phyloP scores from a whole-genome alignment of 345 rosid species.

The Euphorbia tirucalli region DNA sequence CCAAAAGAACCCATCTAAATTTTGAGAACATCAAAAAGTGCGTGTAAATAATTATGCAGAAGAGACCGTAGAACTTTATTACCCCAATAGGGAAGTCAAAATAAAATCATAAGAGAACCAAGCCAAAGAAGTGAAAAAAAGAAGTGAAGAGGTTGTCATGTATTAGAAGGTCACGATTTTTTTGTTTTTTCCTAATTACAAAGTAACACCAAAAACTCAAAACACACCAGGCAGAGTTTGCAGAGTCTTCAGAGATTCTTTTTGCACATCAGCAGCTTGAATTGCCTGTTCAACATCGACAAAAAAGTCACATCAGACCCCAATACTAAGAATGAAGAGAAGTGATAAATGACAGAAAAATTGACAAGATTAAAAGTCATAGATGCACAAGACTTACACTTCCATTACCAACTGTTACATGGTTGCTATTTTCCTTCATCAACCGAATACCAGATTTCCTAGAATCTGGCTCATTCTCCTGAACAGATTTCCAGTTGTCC shows the following conservation, averaged over 20 bases:
- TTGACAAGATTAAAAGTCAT: not conserved
- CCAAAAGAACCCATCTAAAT: not conserved
- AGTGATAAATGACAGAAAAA: not conserved
- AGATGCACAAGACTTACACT: slow-evolving; percentile 44
- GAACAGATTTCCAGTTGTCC: slow-evolving; percentile 39
- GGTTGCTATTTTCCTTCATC: slow-evolving; percentile 39
- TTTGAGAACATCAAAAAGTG: not conserved
- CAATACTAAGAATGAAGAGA: slow-evolving; percentile 4
- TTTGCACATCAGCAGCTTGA: slow-evolving; percentile 30
- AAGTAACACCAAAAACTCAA: not conserved
- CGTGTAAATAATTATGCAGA: not conserved
- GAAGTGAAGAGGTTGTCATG: slow-evolving; percentile 1
- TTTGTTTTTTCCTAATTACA: not conserved
- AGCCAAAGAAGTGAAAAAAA: not conserved
- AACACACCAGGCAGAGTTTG: slow-evolving; percentile 62
- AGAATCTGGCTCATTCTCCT: slow-evolving; percentile 31
- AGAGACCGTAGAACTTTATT: not conserved
- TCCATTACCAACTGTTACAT: slow-evolving; percentile 49
- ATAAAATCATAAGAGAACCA: not conserved
- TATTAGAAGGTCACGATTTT: not conserved
- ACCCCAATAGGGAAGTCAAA: not conserved
- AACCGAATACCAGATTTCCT: slow-evolving; percentile 35
- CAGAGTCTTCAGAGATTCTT: slow-evolving; percentile 39
- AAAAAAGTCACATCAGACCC: not conserved
- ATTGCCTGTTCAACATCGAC: slow-evolving; percentile 46